Conservation (phyloP, 371 early-diverging fungal species). For the Haplosporangium sp. region DNA sequence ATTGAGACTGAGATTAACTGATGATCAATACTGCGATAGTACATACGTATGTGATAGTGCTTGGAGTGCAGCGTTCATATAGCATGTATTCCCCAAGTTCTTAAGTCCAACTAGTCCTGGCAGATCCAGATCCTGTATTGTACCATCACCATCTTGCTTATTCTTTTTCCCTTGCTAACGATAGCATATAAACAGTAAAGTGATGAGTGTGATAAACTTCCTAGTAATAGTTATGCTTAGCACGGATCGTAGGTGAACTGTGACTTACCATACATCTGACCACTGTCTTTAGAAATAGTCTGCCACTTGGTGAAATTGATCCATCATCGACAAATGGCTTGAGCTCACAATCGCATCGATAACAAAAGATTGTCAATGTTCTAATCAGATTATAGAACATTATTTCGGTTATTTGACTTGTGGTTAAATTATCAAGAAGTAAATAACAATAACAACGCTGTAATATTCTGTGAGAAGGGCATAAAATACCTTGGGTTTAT, state of each 20-base stretch:
- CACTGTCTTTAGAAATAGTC: constrained; percentile 47
- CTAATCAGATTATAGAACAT: constrained; percentile 5
- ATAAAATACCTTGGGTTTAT: constrained; percentile 41
- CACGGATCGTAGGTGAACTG: no score
- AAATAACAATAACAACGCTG: no score
- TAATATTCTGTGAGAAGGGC: not conserved
- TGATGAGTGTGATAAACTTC: not conserved
- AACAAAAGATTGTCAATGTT: constrained; percentile 53
- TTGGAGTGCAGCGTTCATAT: constrained; percentile 69
- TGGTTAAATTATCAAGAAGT: no score
- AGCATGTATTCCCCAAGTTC: constrained; percentile 74
- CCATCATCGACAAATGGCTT: constrained; percentile 48
- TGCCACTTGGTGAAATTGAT: constrained; percentile 32
- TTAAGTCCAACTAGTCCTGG: constrained; percentile 60
- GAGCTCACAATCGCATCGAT: constrained; percentile 48
- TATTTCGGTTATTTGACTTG: no score
- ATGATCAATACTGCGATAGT: no score
- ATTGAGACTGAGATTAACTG: not conserved
- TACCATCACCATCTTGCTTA: constrained; percentile 52
- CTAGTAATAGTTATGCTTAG: no score
- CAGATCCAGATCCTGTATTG: constrained; percentile 54
- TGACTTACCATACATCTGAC: constrained; percentile 54
- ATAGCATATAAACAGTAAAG: not conserved
- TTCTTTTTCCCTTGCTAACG: constrained; percentile 56
- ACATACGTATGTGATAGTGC: constrained; percentile 59